Conservation (phyloP, 2,329 filamentous ascomycete species). For the Thelonectria discophora region DNA sequence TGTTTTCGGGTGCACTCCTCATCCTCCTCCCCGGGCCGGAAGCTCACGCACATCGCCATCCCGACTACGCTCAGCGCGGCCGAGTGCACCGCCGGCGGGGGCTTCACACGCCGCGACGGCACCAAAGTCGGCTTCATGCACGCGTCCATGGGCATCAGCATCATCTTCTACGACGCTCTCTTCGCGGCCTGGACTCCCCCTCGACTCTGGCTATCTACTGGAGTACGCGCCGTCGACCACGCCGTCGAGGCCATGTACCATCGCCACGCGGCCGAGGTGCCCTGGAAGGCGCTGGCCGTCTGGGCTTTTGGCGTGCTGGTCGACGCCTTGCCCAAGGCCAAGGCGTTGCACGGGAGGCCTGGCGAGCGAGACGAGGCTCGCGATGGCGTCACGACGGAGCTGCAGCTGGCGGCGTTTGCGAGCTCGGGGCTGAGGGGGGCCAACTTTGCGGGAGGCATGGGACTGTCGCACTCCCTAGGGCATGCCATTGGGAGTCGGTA, state of each 20-base stretch:
- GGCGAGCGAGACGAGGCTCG: constrained; percentile 14
- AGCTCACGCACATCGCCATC: constrained; percentile 27
- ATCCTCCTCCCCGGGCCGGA: constrained; percentile 5
- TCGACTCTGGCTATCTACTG: constrained; percentile 33
- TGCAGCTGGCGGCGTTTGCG: constrained; percentile 36
- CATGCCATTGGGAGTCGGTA: constrained; percentile 32
- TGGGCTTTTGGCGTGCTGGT: constrained; percentile 25
- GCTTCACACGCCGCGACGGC: constrained; percentile 38
- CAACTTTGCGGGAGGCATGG: constrained; percentile 29
- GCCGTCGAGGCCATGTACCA: constrained; percentile 37
- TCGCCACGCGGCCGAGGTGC: constrained; percentile 34
- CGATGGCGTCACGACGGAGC: constrained; percentile 28
- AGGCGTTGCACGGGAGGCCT: constrained; percentile 10
- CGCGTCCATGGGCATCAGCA: constrained; percentile 28
- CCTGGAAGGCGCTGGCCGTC: constrained; percentile 33
- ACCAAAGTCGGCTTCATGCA: constrained; percentile 39
- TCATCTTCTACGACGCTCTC: constrained; percentile 31
- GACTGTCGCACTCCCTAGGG: constrained; percentile 26
- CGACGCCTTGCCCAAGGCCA: constrained; percentile 19
- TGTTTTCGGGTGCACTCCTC: constrained; percentile 41
- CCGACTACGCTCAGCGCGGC: constrained; percentile 36
- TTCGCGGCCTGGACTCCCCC: constrained; percentile 33
- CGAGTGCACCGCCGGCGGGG: constrained; percentile 35
- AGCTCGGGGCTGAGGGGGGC: constrained; percentile 36
- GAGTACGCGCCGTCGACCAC: constrained; percentile 35